A percentile compares a stretch with the other conserved stretches of the same genome.
Evolutionary conservation across 73 alveolate species (phyloP).

Genomic region (Paramecium biaurelia): DNA sequence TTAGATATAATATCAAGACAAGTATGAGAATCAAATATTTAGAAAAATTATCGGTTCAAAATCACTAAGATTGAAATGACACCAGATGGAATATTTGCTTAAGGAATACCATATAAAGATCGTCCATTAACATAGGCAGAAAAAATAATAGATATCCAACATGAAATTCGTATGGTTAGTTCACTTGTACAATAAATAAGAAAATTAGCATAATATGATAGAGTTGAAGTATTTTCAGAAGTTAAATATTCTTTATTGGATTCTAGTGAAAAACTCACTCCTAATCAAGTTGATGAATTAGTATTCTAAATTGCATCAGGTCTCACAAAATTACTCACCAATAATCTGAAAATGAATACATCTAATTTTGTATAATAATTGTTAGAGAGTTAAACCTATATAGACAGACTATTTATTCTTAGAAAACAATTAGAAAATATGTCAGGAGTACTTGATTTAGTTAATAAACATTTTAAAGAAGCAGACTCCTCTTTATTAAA

Average conservation of each 20-base stretch:
- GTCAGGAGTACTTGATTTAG: neutral
- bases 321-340: neutral
- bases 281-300: neutral
- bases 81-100: slow-evolving; percentile 13
- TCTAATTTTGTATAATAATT: neutral
- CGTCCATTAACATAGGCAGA: neutral
- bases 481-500: neutral
- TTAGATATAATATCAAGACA: neutral
- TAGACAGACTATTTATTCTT: neutral
- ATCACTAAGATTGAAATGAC: slow-evolving; percentile 1
- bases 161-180: neutral
- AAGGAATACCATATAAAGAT: slow-evolving; percentile 34
- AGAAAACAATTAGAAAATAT: neutral
- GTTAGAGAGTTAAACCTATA: neutral
- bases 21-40: neutral
- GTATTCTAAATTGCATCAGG: neutral
- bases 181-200: neutral
- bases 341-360: neutral
- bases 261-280: neutral
- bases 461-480: slow-evolving; percentile 16
- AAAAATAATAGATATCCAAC: neutral
- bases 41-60: neutral
- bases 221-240: neutral
- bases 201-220: neutral
- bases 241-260: neutral